These are phyloP conservation scores for Cytospora leucostoma DNA, from an alignment of 2,329 filamentous ascomycete genomes.

Conservation along the genomic window DNA sequence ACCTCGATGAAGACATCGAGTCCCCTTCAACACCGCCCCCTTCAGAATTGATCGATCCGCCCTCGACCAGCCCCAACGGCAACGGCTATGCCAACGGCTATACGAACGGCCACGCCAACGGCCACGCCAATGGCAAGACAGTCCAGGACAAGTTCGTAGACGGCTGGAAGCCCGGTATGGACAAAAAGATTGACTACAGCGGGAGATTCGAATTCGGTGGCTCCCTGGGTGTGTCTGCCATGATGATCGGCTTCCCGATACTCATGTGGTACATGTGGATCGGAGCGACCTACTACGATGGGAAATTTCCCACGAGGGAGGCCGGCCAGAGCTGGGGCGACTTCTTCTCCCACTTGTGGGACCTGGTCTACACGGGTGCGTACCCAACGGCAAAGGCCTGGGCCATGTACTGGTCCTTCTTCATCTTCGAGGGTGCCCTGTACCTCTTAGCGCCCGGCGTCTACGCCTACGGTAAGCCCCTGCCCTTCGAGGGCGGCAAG, in stretches of 20 bases:
- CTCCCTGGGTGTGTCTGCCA: conserved; percentile 71
- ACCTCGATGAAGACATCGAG: conserved; percentile 48
- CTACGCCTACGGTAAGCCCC: conserved; percentile 82
- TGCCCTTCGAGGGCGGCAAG: conserved; percentile 79
- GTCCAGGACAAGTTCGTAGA: conserved; percentile 46
- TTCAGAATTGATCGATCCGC: conserved; percentile 28
- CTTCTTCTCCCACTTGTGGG: conserved; percentile 70
- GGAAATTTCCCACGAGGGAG: conserved; percentile 70
- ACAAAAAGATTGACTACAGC: conserved; percentile 64
- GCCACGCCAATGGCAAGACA: conserved; percentile 35
- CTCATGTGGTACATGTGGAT: conserved; percentile 99
- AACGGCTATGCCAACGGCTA: conserved; percentile 32
- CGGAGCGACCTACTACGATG: conserved; percentile 89
- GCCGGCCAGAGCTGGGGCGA: conserved; percentile 67
- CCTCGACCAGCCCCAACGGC: conserved; percentile 13
- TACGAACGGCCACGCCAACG: conserved; percentile 23
- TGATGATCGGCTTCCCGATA: conserved; percentile 92
- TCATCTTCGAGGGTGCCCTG: conserved; percentile 78
- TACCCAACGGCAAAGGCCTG: conserved; percentile 83
- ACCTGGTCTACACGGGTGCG: conserved; percentile 78
- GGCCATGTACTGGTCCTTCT: conserved; percentile 93
- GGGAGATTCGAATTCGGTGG: conserved; percentile 84
- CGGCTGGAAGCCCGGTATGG: conserved; percentile 60
- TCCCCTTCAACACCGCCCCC: conserved; percentile 33
- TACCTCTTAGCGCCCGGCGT: conserved; percentile 89